A percentile compares a stretch with the other conserved stretches of the same genome.
These are phyloP conservation scores for Ambrosiella cleistominuta DNA, from an alignment of 2,329 filamentous ascomycete species.

Conservation along the genomic window DNA sequence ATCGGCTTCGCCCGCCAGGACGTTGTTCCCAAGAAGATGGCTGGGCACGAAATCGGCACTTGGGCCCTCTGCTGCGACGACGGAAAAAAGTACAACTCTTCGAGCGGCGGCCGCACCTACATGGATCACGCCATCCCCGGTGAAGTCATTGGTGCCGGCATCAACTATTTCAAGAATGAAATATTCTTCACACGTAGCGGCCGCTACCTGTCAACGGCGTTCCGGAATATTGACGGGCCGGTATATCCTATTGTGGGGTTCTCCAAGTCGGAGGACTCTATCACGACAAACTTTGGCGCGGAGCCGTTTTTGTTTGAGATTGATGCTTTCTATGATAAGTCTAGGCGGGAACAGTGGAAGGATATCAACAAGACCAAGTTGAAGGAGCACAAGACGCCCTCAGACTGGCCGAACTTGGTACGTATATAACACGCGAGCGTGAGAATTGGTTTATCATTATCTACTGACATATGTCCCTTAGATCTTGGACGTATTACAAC, in stretches of 20 bases:
- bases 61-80: conserved; percentile 57
- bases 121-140: conserved; percentile 36
- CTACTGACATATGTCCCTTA: not conserved
- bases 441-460: no score
- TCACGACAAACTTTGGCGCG: conserved; percentile 18
- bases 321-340: not conserved
- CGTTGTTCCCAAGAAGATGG: conserved; percentile 25
- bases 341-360: no score
- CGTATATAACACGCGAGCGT: no score
- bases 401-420: no score
- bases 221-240: conserved; percentile 45
- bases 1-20: conserved; percentile 42
- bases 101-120: conserved; percentile 39
- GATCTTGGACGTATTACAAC: conserved; percentile 65
- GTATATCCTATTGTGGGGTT: conserved; percentile 52
- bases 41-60: conserved; percentile 50
- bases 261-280: conserved; percentile 44
- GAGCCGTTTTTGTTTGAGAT: not conserved
- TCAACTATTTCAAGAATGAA: conserved; percentile 46
- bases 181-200: conserved; percentile 57
- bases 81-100: conserved; percentile 40
- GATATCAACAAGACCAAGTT: no score
- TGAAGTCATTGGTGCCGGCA: conserved; percentile 46
- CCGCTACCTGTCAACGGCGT: conserved; percentile 42
- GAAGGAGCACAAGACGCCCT: no score